Conservation (phyloP, 805 yeast species). For the Blastobotrys americana region DNA sequence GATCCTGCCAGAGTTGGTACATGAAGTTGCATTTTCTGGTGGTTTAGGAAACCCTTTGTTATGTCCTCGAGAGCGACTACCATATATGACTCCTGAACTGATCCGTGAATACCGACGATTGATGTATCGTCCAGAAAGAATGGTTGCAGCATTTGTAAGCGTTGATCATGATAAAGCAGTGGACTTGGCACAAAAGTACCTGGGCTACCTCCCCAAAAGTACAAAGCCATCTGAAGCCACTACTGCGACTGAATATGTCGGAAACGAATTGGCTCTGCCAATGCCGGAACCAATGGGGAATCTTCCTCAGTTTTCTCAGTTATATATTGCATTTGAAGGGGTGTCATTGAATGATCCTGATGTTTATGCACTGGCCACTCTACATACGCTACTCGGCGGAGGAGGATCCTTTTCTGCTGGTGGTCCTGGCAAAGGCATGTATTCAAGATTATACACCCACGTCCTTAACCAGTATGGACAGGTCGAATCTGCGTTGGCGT, state of each 20-base stretch:
- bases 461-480: slow-evolving; percentile 88
- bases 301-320: slow-evolving; percentile 55
- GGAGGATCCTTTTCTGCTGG: slow-evolving; percentile 98
- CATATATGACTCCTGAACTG: slow-evolving; percentile 44
- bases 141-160: slow-evolving; percentile 85
- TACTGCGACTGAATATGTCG: slow-evolving; percentile 20
- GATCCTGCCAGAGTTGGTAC: slow-evolving; percentile 83
- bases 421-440: slow-evolving; percentile 99
- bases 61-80: slow-evolving; percentile 66
- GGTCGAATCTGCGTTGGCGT: slow-evolving; percentile 79
- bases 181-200: slow-evolving; percentile 50
- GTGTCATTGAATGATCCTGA: slow-evolving; percentile 76
- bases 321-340: slow-evolving; percentile 85
- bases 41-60: slow-evolving; percentile 82
- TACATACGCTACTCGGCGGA: slow-evolving; percentile 89
- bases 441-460: slow-evolving; percentile 83
- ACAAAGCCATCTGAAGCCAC: slow-evolving; percentile 13
- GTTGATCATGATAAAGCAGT: slow-evolving; percentile 64
- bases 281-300: slow-evolving; percentile 18
- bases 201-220: slow-evolving; percentile 50
- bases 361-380: slow-evolving; percentile 80
- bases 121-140: slow-evolving; percentile 70
- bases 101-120: slow-evolving; percentile 53
- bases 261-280: slow-evolving; percentile 16
- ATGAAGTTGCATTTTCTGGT: slow-evolving; percentile 69